Evolutionary conservation across 768 basidiomycete species (phyloP), one percentile per base, ranked within the genome.

Genomic region (Polyporus arcularius): DNA sequence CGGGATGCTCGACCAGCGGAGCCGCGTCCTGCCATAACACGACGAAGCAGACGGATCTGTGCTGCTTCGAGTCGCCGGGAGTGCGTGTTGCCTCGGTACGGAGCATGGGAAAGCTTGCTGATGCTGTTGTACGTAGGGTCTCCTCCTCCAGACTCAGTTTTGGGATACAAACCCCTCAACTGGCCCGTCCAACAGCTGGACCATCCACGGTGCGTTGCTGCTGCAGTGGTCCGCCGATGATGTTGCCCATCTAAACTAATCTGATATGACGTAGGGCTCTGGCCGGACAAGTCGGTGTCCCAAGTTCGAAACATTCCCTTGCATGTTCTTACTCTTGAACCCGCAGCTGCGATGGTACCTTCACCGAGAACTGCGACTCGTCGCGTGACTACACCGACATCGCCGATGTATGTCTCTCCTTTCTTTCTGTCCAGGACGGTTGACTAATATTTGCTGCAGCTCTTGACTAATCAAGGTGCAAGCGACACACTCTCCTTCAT

Each of bases 181-280:
- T 18, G 88, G 89, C 11, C 89, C 89, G 5, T 71, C 69, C 10
- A 65, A 87, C 66, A 86, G 84, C 66, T 91, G 89, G 88, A 91
- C 88, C 1, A 85, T 90, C 59, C 89, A 89, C 55, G 87, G 89
- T 85, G 59, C 49, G 80, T 65, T n/a, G 15, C 32, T 12, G 30
- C n/a, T 52, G 30, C n/a, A n/a, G n/a, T 16, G 15, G 14, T n/a
- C 38, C 26, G 26, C 35, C 16, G 45, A 43, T 21, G 21, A 26
- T 4, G 42, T 15, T 26, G 6, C 4, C 4, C 51, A 66, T 26
- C 66, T 53, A 18, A 54, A 64, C 41, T 62, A 5, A 53, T 45
- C 38, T 40, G 21, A 35, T 41, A 31, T 21, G 32, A 62, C 26
- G 18, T 59, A 84, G 87, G 87, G 60, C 75, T 88, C 43, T 89